Evolutionary conservation across 2,329 filamentous ascomycete genomes (phyloP), one percentile per base, ranked within the genome.

Genomic region (Aspergillus sp.): DNA sequence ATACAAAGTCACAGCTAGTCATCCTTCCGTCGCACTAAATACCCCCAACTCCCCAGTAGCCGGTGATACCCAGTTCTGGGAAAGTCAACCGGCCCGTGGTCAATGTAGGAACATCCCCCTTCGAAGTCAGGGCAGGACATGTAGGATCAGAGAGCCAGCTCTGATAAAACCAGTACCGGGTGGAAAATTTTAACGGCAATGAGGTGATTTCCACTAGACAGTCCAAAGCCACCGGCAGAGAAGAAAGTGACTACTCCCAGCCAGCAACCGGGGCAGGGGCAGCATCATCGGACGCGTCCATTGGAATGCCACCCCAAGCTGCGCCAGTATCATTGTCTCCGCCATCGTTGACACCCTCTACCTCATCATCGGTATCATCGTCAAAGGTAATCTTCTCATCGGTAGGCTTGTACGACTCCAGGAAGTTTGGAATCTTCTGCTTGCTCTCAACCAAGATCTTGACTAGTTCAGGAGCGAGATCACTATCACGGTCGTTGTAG

Each of bases 361-460:
- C 75, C 46, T 81, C 81, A 1, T 76, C 73, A 52, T 83, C 81
- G 6, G 77, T 79, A 51, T 85, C 81, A 42, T 87, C 85, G 20
- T 85, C 77, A 62, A 84, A 87, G 3, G 76, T 71, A 6, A 84
- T 57, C 7, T 75, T 32, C 59, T 73, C 65, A 6, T 75, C 72
- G 1, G 73, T 70, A 11, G 80, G 80, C 56, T 73, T 84, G 71
- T 85, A 87, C 0, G 80, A 64, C 65, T 89, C 72, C 0, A 98
- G 83, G 72, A 98, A 98, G 0, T 96, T 90, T 0, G 95, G 95
- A 26, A 99, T 78, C 0, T 81, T 77, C 75, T 96, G 92, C 5
- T 87, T 82, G 5, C 87, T 90, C 77, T 98, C 94, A 0, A 96
- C 71, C 0, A 99, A 81, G 6, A 91, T 87, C 73, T 93, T 92